Evolutionary conservation across 2,329 filamentous ascomycete genomes (phyloP), one percentile per base, ranked within the genome.

Genomic region (Fonsecaea pedrosoi): DNA sequence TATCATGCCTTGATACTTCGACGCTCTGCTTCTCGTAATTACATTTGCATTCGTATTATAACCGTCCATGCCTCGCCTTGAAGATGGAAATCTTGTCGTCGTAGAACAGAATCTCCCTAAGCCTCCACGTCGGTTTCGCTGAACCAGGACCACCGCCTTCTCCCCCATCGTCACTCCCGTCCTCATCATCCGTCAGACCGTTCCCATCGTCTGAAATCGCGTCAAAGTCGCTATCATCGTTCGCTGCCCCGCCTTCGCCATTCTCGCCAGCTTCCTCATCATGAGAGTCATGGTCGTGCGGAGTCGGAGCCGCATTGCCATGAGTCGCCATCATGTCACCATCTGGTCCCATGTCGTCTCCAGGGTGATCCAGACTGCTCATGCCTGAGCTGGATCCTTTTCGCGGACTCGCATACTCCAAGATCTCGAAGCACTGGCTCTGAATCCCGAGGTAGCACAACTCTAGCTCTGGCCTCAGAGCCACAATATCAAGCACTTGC

Each of bases 61-160:
- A 73, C 69, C 77, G 74, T 58, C 85, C 88, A 78, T 92, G 89
- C 67, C 91, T 85, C 37, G 90, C 90, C 77, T 90, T 91, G 80
- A 94, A 94, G 65, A 94, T 89, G 34, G 90, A 88, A 61, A 92
- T 87, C 78, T 92, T 92, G 76, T 94, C 91, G 76, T 94, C 92
- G 74, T 92, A 94, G 77, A 92, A 94, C 69, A 94, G 78, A 70
- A 95, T 94, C 81, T 94, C 91, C 68, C 90, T 83, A 71, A 94
- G 80, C 62, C 87, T 84, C 67, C 94, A 83, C 5, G 73, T 73
- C 18, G 74, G 75, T 66, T 72, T 72, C 45, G 78, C 74, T 60
- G 76, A 57, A 40, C 66, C 62, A 18, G 59, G 37, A 5, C 81
- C 80, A n/a, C 34, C 42, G 18, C 15, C 45, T 21, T 83, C 83